Conservation (phyloP, 2,329 filamentous ascomycete genomes). For the Pestalotiopsis sp. region DNA sequence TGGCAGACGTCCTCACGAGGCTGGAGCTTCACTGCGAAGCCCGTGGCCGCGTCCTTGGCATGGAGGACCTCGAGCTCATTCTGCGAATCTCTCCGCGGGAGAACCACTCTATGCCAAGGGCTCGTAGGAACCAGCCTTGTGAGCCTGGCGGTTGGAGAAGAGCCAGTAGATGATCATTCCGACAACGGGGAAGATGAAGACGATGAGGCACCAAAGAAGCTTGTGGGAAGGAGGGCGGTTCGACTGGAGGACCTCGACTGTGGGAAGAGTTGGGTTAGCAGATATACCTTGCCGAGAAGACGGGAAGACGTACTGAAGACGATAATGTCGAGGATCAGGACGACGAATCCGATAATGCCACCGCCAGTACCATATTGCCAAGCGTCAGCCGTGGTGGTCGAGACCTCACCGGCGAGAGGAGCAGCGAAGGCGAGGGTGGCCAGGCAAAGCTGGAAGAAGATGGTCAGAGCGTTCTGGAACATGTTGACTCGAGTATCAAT, state of each 20-base stretch:
- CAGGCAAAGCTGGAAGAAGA: slow-evolving; percentile 56
- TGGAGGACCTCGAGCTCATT: background rate
- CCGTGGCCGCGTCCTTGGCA: background rate
- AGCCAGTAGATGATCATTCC: slow-evolving; percentile 66
- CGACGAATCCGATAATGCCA: slow-evolving; percentile 62
- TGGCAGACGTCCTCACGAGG: background rate
- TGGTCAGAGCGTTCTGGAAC: slow-evolving; percentile 37
- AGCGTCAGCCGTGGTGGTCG: slow-evolving; percentile 40
- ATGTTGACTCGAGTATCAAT: slow-evolving; percentile 20
- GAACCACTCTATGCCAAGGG: slow-evolving; percentile 35
- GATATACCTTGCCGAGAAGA: background rate
- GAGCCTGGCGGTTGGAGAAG: slow-evolving; percentile 62
- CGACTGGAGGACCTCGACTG: slow-evolving; percentile 68
- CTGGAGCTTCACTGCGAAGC: background rate
- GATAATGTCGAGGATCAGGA: slow-evolving; percentile 64
- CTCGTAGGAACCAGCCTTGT: slow-evolving; percentile 60
- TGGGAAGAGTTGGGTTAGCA: background rate
- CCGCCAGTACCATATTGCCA: slow-evolving; percentile 65
- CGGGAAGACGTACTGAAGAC: slow-evolving; percentile 57
- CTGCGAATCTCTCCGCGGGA: background rate
- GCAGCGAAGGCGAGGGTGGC: slow-evolving; percentile 52
- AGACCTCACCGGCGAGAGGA: slow-evolving; percentile 40
- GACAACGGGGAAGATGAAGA: slow-evolving; percentile 66
- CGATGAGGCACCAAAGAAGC: slow-evolving; percentile 63
- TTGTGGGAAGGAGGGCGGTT: slow-evolving; percentile 60